Conservation (phyloP, 768 basidiomycete species). For the Mrakia hoshinonis region DNA sequence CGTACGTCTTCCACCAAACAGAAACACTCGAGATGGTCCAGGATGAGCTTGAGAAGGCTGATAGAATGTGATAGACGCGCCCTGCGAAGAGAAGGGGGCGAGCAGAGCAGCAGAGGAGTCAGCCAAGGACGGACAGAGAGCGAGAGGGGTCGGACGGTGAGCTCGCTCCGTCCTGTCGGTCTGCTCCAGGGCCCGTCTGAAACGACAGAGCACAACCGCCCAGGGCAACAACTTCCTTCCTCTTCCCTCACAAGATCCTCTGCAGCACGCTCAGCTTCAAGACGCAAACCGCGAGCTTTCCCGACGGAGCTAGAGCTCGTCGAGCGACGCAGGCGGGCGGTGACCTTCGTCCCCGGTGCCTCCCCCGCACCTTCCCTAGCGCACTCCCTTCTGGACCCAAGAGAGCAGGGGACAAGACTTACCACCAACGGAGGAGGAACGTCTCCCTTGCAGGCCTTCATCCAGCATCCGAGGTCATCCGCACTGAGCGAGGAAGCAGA, state of each 20-base stretch:
- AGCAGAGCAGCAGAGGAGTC: background rate
- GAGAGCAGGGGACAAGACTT: conserved; percentile 39
- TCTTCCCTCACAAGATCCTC: no score
- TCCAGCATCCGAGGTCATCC: conserved; percentile 70
- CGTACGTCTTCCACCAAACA: conserved; percentile 56
- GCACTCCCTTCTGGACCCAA: background rate
- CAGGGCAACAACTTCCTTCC: no score
- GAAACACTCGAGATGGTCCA: conserved; percentile 59
- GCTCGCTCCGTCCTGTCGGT: no score
- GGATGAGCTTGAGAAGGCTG: background rate
- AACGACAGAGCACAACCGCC: no score
- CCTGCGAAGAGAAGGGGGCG: conserved; percentile 12
- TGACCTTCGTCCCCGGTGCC: background rate
- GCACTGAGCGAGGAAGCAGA: background rate
- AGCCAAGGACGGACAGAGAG: background rate
- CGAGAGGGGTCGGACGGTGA: no score
- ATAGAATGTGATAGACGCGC: conserved; percentile 5
- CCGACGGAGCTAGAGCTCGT: no score
- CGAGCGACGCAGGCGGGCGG: no score
- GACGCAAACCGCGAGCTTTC: no score
- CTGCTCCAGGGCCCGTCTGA: no score
- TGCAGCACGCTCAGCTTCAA: no score
- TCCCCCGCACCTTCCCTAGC: background rate
- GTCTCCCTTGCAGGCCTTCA: conserved; percentile 72
- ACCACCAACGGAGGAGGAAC: conserved; percentile 82